phyloP scores from a whole-genome alignment of 306 rosid genomes.

The Fragaria iinumae region DNA sequence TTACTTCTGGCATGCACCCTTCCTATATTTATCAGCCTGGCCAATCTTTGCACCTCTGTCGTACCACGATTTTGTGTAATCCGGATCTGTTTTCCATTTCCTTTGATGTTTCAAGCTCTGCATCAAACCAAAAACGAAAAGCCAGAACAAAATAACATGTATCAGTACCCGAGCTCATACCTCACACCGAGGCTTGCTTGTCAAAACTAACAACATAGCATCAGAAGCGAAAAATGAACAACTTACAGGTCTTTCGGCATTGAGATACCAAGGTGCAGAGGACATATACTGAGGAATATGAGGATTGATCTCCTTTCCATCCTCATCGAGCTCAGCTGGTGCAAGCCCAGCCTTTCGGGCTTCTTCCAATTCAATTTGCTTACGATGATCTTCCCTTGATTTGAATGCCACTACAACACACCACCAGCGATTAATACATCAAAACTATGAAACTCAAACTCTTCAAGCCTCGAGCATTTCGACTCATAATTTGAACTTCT shows the following conservation, averaged over 20 bases:
- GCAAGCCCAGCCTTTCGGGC: conserved; percentile 77
- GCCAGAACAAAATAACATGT: not conserved
- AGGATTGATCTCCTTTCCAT: conserved; percentile 75
- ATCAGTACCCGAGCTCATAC: not conserved
- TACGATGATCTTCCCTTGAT: conserved; percentile 67
- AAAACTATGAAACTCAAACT: not conserved
- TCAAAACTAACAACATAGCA: not conserved
- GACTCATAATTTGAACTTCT: not conserved
- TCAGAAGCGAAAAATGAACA: not conserved
- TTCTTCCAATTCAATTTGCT: conserved; percentile 66
- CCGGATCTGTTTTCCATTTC: conserved; percentile 71
- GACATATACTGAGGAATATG: conserved; percentile 76
- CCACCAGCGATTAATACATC: not conserved
- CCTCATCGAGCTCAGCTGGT: conserved; percentile 70
- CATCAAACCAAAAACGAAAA: not conserved
- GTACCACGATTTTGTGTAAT: conserved; percentile 68
- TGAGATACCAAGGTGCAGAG: conserved; percentile 78
- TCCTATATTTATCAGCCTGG: conserved; percentile 59
- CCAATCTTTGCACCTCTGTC: conserved; percentile 61
- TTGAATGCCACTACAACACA: conserved; percentile 58
- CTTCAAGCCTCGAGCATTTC: not conserved
- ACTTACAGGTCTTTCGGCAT: conserved; percentile 63
- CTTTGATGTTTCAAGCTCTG: conserved; percentile 74
- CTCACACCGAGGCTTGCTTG: not conserved
- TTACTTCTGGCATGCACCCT: conserved; percentile 69